Base-by-base conservation (phyloP, 306 rosid genomes). In the Sechiopsis laciniata region DNA sequence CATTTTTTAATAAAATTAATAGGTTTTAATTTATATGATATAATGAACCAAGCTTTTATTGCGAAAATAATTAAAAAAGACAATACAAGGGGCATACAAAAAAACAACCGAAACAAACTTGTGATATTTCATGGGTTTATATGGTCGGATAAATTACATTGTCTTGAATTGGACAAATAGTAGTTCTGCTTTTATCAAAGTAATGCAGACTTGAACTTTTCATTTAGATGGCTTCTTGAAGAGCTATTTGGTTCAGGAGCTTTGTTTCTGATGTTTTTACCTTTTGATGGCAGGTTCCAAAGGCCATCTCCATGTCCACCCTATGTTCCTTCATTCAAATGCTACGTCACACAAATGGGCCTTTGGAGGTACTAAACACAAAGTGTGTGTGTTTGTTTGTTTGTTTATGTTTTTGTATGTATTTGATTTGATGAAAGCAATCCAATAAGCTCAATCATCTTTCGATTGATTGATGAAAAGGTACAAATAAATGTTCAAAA, bases 321-420 rank as follows among this genome's bases (percentile, higher is more conserved):
- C 97, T 19, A 80, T 82, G 91, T 92, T 92, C 81, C 95, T 92
- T 82, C 97, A 94, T 82, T 94, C 96, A 20, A 94, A 94, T 89
- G 99, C 99, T 70, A 94, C 99, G 52, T 94, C 96, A 5, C 99
- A 94, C 78, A 94, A 91, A 80, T 94, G 99, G 99, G 88, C 90
- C 67, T 94, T 91, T 85, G 97, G 99, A 32, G 99, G 99, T 94
- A 89, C 69, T 74, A 73, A 59, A 74, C 68, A 20, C 53, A 19
- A 62, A 14, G 12, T 37, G 61, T 35, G 13, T 76, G 19, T 52
- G 59, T 52, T 54, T 26, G 3, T 60, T 59, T 26, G 66, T 60
- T 60, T 60, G 66, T 14, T 60, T 60, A 60, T 29, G 9, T 60
- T 60, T 26, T 14, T 65, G 24, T 69, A 55, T 63, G 52, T 57